Conservation (phyloP, 805 yeast species). For the Nakazawaea anatomiae region DNA sequence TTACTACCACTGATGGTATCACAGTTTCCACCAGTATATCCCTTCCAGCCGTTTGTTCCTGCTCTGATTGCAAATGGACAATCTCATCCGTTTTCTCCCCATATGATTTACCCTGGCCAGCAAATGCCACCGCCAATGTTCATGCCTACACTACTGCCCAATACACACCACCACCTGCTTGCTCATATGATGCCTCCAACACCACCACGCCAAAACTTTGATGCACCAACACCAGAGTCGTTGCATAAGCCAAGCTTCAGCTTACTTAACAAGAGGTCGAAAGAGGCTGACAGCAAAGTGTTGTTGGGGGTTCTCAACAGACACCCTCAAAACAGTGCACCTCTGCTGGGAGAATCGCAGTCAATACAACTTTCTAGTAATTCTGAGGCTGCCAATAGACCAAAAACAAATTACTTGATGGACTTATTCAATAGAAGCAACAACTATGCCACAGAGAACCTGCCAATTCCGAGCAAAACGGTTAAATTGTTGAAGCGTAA, state of each 20-base stretch:
- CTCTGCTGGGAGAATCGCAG: too few relatives aligned
- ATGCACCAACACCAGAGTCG: constrained; percentile 26
- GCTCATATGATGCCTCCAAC: not conserved
- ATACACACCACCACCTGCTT: constrained; percentile 13
- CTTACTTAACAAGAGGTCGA: constrained; percentile 21
- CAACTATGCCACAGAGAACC: not conserved
- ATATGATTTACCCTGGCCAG: constrained; percentile 12
- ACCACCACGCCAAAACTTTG: not conserved
- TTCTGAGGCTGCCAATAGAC: constrained; percentile 3
- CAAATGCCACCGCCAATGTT: constrained; percentile 1
- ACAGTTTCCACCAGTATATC: constrained; percentile 13
- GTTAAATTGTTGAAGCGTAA: not conserved
- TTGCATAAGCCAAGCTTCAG: constrained; percentile 26
- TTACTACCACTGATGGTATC: constrained; percentile 11
- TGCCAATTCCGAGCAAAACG: not conserved
- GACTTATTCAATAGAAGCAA: constrained; percentile 13
- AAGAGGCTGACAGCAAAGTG: constrained; percentile 25
- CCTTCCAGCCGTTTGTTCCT: constrained; percentile 14
- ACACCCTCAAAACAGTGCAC: constrained; percentile 3
- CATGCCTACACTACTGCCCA: constrained; percentile 11
- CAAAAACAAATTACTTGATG: constrained; percentile 14
- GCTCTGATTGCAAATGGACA: constrained; percentile 5
- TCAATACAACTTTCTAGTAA: not conserved
- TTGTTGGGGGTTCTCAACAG: constrained; percentile 22
- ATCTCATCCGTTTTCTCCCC: constrained; percentile 13